Percentiles rank a stretch among this genome's conserved stretches.
phyloP scores from a whole-genome alignment of 2,329 filamentous ascomycete genomes.

The Pseudopithomyces chartarum region DNA sequence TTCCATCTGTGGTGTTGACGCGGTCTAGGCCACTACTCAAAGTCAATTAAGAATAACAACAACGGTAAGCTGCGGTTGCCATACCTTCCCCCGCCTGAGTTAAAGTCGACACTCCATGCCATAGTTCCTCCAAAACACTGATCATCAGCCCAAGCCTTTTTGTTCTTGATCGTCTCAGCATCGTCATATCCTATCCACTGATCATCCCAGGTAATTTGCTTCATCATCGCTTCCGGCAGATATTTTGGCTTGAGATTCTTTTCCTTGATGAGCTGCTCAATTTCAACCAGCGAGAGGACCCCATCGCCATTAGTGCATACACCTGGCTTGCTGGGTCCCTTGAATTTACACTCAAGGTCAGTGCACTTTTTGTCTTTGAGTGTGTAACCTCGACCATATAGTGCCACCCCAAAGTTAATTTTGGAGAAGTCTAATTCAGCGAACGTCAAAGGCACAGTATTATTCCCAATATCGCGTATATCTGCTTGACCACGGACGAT shows the following conservation, averaged over 20 bases:
- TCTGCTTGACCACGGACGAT: constrained; percentile 48
- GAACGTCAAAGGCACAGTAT: constrained; percentile 53
- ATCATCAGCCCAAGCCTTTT: constrained; percentile 21
- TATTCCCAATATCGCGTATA: constrained; percentile 51
- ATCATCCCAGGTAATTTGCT: not conserved
- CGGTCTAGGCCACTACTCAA: no score
- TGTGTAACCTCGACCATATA: constrained; percentile 49
- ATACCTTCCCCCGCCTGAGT: constrained; percentile 12
- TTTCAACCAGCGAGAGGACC: no score
- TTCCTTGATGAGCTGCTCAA: no score
- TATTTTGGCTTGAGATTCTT: not conserved
- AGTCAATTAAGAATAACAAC: no score
- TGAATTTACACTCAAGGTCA: constrained; percentile 11
- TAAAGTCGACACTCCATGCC: constrained; percentile 28
- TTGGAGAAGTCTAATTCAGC: constrained; percentile 48
- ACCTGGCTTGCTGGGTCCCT: constrained; percentile 13
- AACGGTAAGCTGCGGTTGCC: no score
- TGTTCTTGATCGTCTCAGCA: constrained; percentile 23
- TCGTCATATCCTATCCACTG: constrained; percentile 50
- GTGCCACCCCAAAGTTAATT: constrained; percentile 52
- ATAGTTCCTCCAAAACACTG: constrained; percentile 31
- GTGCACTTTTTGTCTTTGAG: constrained; percentile 18
- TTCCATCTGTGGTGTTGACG: constrained; percentile 55
- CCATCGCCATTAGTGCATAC: constrained; percentile 23
- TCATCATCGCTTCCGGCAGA: not conserved